These are phyloP conservation scores for Lanmaoa rubissima DNA, from an alignment of 768 basidiomycete species.

Conservation along the genomic window DNA sequence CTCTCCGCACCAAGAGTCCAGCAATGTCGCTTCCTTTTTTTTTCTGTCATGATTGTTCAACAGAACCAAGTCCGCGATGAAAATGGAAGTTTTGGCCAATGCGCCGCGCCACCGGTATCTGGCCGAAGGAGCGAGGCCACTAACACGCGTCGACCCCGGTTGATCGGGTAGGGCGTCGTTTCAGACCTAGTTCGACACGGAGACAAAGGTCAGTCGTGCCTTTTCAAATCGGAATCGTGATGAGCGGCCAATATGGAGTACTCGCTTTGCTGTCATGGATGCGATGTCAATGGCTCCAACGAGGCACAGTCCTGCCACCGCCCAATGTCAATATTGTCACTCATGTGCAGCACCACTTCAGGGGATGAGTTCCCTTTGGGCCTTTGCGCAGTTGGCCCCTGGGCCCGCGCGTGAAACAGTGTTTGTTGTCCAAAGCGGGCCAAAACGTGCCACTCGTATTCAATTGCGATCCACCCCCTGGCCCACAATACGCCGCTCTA, in stretches of 20 bases:
- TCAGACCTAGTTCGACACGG: neutral
- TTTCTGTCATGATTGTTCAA: neutral
- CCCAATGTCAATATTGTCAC: slow-evolving; percentile 1
- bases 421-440: neutral
- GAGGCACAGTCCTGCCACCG: slow-evolving; percentile 10
- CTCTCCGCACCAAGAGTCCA: neutral
- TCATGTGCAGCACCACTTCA: neutral
- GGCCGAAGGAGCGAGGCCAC: neutral
- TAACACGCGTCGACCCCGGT: neutral
- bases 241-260: neutral
- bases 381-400: neutral
- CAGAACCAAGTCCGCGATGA: neutral
- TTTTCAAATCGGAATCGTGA: slow-evolving; percentile 5
- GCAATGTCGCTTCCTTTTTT: slow-evolving; percentile 3
- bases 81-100: slow-evolving; percentile 3
- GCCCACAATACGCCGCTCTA: slow-evolving; percentile 6
- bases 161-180: neutral
- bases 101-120: neutral
- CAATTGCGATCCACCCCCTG: neutral
- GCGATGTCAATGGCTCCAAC: slow-evolving; percentile 6
- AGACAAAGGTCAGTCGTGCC: neutral
- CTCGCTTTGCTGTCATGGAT: slow-evolving; percentile 1
- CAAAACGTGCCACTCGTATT: slow-evolving; percentile 2
- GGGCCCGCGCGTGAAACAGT: slow-evolving; percentile 4
- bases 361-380: neutral